Evolutionary conservation across 495 filamentous ascomycete species (phyloP), one percentile per base, ranked within the genome.

Genomic region (Platismatia glauca): DNA sequence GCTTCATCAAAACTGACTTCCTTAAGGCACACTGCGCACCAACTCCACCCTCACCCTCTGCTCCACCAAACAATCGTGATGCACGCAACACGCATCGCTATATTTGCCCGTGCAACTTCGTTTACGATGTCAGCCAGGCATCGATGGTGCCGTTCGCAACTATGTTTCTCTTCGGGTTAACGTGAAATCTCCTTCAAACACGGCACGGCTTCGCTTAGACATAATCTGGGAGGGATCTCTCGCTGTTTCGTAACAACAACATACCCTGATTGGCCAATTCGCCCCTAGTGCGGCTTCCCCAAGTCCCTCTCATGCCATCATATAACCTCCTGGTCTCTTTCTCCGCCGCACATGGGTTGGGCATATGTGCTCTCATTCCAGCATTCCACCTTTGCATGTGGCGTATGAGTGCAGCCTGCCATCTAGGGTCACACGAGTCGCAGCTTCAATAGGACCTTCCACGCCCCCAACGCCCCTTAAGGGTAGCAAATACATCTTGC

Each of bases 131-230:
- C 48, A 52, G 35, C 41, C 48, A 9, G 15, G 50, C 18, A 57
- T 52, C 5, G 46, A 57, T 57, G 41, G 35, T 39, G 29, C 31
- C 20, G 61, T 63, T 63, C 61, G 61, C 61, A 63, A 63, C 31
- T 38, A 63, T 63, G 55, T 55, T 63, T 56, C 46, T 31, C 24
- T 63, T 41, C 61, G 43, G 61, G 31, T 58, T 48, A 63, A 34
- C 8, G 33, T 22, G 9, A 46, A 66, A 52, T 53, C 64, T 66
- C 64, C 59, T 62, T 61, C 59, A 66, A 55, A 55, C 55, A 60
- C 64, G 64, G 64, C 64, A 58, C 64, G 55, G 64, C 41, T 46
- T 62, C 64, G 64, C 64, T 61, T 66, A 60, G 57, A 62, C 43
- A 37, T 56, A 39, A 62, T 43, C 59, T 62, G 22, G 53, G 15